Conservation (phyloP, 805 yeast genomes). For the Hyphopichia homilentoma region DNA sequence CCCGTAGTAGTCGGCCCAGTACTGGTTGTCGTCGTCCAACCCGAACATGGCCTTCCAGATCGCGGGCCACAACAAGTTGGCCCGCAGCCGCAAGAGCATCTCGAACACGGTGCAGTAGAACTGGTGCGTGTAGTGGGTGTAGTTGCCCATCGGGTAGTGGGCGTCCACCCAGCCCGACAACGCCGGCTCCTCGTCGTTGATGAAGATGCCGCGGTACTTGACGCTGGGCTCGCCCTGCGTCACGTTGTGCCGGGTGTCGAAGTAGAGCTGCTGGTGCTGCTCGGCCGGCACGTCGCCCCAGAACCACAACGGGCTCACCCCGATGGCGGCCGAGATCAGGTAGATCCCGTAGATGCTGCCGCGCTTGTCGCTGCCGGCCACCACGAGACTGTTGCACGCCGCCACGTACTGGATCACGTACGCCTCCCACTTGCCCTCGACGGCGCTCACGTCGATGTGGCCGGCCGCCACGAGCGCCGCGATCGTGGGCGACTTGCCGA, state of each 20-base stretch:
- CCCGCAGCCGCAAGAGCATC: conserved; percentile 10
- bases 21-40: conserved; percentile 12
- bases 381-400: conserved; percentile 8
- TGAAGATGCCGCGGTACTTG: conserved; percentile 12
- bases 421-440: conserved; percentile 15
- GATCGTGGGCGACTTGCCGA: conserved; percentile 10
- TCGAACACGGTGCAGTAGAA: conserved; percentile 12
- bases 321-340: conserved; percentile 13
- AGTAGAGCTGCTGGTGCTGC: conserved; percentile 8
- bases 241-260: conserved; percentile 3
- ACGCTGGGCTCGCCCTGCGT: conserved; percentile 14
- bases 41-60: conserved; percentile 17
- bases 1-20: conserved; percentile 16
- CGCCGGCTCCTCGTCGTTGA: conserved; percentile 15
- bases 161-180: conserved; percentile 12
- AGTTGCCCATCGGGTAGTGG: conserved; percentile 8
- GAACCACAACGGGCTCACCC: conserved; percentile 14
- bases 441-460: conserved; percentile 6
- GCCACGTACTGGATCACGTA: conserved; percentile 6
- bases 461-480: conserved; percentile 5
- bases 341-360: conserved; percentile 15
- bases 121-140: conserved; percentile 12
- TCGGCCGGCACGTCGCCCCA: conserved; percentile 13
- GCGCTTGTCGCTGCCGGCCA: conserved; percentile 16
- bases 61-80: conserved; percentile 15